A percentile compares a stretch with the other conserved stretches of the same genome.
These are phyloP conservation scores for Nakazawaea ernobii DNA, from an alignment of 805 yeast genomes.

Conservation along the genomic window DNA sequence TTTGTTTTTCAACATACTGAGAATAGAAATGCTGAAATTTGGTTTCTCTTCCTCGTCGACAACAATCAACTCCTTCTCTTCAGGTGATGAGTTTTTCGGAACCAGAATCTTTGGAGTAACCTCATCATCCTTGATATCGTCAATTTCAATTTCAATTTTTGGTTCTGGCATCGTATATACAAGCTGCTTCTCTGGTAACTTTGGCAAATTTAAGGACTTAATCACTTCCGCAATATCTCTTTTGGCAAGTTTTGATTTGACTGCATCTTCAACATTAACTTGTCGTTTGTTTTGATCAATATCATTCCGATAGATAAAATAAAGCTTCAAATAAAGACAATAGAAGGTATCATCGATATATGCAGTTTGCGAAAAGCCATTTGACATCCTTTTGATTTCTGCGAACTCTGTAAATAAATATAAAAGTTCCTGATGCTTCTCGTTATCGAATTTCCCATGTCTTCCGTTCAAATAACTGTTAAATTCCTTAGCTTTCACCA, in stretches of 20 bases:
- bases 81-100: not conserved
- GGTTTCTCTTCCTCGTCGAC: not conserved
- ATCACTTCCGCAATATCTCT: slow-evolving; percentile 34
- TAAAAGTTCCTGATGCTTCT: slow-evolving; percentile 27
- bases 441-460: slow-evolving; percentile 23
- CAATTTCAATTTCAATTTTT: not conserved
- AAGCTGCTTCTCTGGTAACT: slow-evolving; percentile 3
- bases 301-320: slow-evolving; percentile 12
- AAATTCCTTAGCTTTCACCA: slow-evolving; percentile 29
- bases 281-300: not conserved
- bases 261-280: slow-evolving; percentile 9
- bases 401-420: slow-evolving; percentile 43
- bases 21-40: not conserved
- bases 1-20: not conserved
- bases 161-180: not conserved
- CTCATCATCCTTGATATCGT: not conserved
- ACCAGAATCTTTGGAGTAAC: not conserved
- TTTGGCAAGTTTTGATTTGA: slow-evolving; percentile 39
- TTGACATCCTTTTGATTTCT: slow-evolving; percentile 66
- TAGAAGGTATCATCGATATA: slow-evolving; percentile 68
- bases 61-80: not conserved
- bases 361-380: slow-evolving; percentile 77
- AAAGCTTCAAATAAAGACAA: slow-evolving; percentile 51
- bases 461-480: slow-evolving; percentile 23
- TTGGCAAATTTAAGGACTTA: slow-evolving; percentile 16